These are phyloP conservation scores for Eutrema heterophyllum DNA, from an alignment of 345 rosid genomes.

Conservation along the genomic window DNA sequence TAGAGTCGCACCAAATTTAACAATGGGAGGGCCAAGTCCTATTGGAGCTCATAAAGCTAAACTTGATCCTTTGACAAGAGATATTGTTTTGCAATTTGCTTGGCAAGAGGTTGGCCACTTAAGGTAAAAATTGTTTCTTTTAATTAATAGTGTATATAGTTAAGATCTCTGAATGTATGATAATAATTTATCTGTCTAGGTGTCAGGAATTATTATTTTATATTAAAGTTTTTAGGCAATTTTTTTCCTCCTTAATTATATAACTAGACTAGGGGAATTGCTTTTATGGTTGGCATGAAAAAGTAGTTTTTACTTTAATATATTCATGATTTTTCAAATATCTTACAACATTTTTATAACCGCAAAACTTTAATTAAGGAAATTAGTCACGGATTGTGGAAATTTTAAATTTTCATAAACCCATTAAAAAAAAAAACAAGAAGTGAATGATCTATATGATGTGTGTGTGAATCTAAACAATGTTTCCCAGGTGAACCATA, in stretches of 20 bases:
- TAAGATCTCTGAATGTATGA: not conserved
- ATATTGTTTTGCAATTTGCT: slow-evolving; percentile 69
- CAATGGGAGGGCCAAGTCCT: slow-evolving; percentile 73
- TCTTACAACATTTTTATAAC: no score
- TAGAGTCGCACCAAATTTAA: slow-evolving; percentile 50
- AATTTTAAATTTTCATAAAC: not conserved
- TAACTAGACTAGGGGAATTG: not conserved
- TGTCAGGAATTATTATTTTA: no score
- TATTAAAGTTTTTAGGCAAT: no score
- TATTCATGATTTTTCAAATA: no score
- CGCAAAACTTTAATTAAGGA: not conserved
- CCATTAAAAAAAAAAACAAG: no score
- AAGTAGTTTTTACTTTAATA: no score
- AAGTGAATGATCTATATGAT: not conserved
- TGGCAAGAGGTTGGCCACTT: slow-evolving; percentile 91
- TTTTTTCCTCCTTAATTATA: no score
- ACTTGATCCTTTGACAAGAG: slow-evolving; percentile 50
- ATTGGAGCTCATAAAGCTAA: slow-evolving; percentile 56
- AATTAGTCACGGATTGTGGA: not conserved
- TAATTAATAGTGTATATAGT: not conserved
- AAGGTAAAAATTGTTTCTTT: slow-evolving; percentile 39
- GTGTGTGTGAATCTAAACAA: not conserved
- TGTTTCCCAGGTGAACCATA: not conserved
- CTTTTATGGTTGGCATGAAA: no score
- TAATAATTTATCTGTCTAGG: not conserved